Conservation (phyloP, 495 filamentous ascomycete genomes). For the Tuber borchii region DNA sequence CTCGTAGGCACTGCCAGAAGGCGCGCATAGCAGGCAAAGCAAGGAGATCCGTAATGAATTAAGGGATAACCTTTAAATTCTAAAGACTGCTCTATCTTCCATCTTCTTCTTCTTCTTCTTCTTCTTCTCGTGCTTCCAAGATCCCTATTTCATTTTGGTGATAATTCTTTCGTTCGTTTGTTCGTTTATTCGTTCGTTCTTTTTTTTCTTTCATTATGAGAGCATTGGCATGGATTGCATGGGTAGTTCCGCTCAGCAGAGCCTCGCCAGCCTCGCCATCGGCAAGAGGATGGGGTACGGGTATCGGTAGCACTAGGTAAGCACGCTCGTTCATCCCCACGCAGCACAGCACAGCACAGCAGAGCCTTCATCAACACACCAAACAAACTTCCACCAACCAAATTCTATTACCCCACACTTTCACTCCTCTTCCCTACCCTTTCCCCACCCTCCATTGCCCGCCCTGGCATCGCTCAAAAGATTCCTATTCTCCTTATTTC, state of each 20-base stretch:
- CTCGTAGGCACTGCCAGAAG: neutral
- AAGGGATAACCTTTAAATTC: neutral
- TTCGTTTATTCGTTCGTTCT: no score
- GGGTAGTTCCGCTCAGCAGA: neutral
- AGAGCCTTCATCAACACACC: neutral
- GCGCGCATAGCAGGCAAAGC: neutral
- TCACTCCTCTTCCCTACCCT: slow-evolving; percentile 2
- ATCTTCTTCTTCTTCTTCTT: neutral
- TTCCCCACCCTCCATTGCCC: slow-evolving; percentile 30
- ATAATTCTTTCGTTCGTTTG: neutral
- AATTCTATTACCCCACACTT: slow-evolving; percentile 23
- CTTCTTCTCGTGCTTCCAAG: neutral
- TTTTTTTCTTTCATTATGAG: neutral
- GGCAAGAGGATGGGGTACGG: neutral
- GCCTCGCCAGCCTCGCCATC: neutral
- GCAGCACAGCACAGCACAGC: neutral
- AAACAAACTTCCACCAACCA: slow-evolving; percentile 4
- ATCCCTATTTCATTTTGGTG: neutral
- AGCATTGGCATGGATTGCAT: neutral
- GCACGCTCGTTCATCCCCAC: neutral
- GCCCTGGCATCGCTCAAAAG: slow-evolving; percentile 8
- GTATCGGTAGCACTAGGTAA: no score
- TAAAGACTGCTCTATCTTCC: neutral
- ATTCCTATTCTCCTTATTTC: slow-evolving; percentile 15
- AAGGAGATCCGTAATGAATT: neutral